A percentile compares a stretch with the other conserved stretches of the same genome.
These are phyloP conservation scores for Plectranthus barbatus DNA, from an alignment of 257 asterid species.

Conservation along the genomic window DNA sequence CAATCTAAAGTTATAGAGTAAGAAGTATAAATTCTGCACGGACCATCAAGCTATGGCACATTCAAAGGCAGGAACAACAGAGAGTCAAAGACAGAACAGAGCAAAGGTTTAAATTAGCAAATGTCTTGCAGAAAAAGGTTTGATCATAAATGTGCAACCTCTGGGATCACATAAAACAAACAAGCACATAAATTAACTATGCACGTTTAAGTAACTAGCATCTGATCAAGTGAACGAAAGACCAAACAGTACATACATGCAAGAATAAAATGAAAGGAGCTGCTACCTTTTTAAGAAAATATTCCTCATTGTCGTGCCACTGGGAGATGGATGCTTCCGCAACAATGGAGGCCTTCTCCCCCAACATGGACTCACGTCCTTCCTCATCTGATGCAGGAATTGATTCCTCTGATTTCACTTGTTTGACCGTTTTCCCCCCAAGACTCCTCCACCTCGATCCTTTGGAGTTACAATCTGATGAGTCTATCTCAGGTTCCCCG, in stretches of 20 bases:
- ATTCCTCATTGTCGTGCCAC: constrained; percentile 40
- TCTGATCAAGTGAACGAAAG: too few species aligned
- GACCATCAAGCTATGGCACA: not conserved
- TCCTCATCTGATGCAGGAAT: constrained; percentile 25
- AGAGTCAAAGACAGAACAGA: not conserved
- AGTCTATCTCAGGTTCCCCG: constrained; percentile 22
- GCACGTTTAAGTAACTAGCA: too few species aligned
- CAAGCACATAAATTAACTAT: not conserved
- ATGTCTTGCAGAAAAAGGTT: not conserved
- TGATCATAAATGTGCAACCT: not conserved
- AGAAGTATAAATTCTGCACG: too few species aligned
- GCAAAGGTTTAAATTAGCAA: not conserved
- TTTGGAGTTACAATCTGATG: not conserved
- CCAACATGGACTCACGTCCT: constrained; percentile 1
- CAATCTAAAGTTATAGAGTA: too few species aligned
- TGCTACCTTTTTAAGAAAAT: constrained; percentile 62
- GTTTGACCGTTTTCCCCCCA: constrained; percentile 41
- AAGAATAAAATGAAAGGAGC: not conserved
- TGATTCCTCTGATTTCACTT: constrained; percentile 34
- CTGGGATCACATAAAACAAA: not conserved
- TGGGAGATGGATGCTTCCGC: too few species aligned
- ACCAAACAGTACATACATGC: not conserved
- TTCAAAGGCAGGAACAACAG: not conserved
- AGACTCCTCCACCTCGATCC: constrained; percentile 27
- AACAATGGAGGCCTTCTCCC: not conserved